Evolutionary conservation across 768 basidiomycete genomes (phyloP).

Genomic region (Chiua virens): DNA sequence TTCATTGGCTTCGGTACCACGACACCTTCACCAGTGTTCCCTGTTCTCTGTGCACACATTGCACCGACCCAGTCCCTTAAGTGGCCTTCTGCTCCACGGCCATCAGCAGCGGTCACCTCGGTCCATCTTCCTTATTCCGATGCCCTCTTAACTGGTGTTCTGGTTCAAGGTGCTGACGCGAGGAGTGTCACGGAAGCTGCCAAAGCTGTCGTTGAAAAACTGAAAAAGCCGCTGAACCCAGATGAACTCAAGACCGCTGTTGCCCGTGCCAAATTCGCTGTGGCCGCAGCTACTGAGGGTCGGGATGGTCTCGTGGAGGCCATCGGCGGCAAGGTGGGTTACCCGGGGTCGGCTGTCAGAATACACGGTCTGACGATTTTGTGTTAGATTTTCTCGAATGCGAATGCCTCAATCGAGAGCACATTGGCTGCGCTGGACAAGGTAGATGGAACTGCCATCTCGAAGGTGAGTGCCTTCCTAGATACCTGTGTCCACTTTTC

Average conservation of each 20-base stretch:
- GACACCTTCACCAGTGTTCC: conserved; percentile 66
- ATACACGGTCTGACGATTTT: neutral
- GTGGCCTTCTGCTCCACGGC: conserved; percentile 71
- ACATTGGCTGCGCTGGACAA: conserved; percentile 70
- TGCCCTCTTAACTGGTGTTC: conserved; percentile 81
- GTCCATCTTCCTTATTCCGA: conserved; percentile 91
- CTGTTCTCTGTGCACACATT: conserved; percentile 77
- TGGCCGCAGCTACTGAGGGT: conserved; percentile 68
- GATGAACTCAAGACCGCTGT: conserved; percentile 81
- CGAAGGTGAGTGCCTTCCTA: conserved; percentile 52
- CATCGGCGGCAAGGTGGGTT: conserved; percentile 64
- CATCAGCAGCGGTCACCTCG: conserved; percentile 61
- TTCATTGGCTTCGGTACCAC: conserved; percentile 89
- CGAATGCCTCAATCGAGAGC: conserved; percentile 54
- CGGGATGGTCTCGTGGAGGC: conserved; percentile 63
- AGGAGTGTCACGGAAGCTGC: conserved; percentile 66
- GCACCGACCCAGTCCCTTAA: conserved; percentile 81
- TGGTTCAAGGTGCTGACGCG: conserved; percentile 68
- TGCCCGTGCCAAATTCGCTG: conserved; percentile 84
- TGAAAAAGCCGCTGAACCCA: conserved; percentile 56
- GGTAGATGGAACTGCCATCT: conserved; percentile 62
- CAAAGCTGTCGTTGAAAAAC: conserved; percentile 63
- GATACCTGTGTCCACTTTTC: neutral
- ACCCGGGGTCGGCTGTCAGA: neutral
- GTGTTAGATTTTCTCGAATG: conserved; percentile 64